Evolutionary conservation across 2,329 filamentous ascomycete genomes (phyloP), one percentile per base, ranked within the genome.

Genomic region (Colletotrichum sp.): DNA sequence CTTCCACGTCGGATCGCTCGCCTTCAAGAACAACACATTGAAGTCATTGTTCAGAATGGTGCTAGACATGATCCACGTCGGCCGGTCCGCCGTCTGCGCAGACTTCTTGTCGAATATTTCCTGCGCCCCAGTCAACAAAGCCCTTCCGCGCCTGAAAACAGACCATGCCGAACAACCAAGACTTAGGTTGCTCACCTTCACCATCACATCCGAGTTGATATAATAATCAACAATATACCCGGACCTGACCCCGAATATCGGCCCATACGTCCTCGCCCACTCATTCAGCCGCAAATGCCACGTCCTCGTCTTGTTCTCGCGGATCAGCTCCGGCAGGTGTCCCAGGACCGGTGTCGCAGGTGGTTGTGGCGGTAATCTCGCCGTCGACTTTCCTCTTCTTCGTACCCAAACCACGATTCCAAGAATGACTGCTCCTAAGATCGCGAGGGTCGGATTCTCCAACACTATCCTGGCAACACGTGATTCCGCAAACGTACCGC

Each of bases 201-300:
- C 71, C 16, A 72, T 10, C 6, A 52, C 12, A 9, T 74, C 66
- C 2, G 71, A 64, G 15, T 74, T 74, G 39, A 74, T 16, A 5
- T 64, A 64, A 28, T 70, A 74, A 49, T 70, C 71, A 16, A 74
- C 66, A 49, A 74, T 57, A 21, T 57, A 70, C 15, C 71, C 71
- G 2, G 71, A 64, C 13, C 66, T 6, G 2, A 74, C 66, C 9
- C 71, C 59, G 6, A 70, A 70, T 3, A 74, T 64, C 18, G 71
- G 21, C 12, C 71, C 71, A 5, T 63, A 72, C n/a, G 39, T n/a
- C 18, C 39, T 28, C 13, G 64, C 64, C 71, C 71, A 72, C 8
- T 62, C 64, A 10, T 32, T 26, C 16, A 74, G 5, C 39, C 18
- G 32, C 59, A 74, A 6, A 15, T 74, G 71, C 59, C 66, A 74